phyloP scores from a whole-genome alignment of 441 rosid species.

The Adansonia grandidieri region DNA sequence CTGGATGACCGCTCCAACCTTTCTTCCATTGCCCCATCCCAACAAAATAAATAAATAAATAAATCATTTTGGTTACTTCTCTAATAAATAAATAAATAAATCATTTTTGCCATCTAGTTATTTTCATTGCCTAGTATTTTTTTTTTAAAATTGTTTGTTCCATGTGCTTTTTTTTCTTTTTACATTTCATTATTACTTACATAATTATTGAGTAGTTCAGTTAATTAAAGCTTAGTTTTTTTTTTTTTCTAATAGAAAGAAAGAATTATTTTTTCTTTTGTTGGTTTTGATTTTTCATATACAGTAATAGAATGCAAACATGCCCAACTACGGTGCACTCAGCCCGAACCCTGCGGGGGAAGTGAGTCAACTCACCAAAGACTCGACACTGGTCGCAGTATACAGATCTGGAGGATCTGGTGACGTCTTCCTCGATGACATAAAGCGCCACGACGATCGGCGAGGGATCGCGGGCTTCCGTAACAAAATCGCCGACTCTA shows the following conservation, averaged over 20 bases:
- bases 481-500: slow-evolving; percentile 49
- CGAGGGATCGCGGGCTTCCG: slow-evolving; percentile 43
- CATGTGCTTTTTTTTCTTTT: neutral
- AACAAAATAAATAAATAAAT: too few relatives aligned
- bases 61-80: neutral
- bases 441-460: slow-evolving; percentile 47
- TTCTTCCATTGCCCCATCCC: slow-evolving; percentile 1
- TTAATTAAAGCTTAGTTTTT: neutral
- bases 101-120: neutral
- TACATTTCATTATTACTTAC: neutral
- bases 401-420: slow-evolving; percentile 63
- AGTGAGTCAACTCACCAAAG: slow-evolving; percentile 61
- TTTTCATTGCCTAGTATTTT: neutral
- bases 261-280: neutral
- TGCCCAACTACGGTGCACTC: neutral
- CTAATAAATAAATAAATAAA: neutral
- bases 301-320: neutral
- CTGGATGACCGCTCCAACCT: slow-evolving; percentile 85
- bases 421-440: slow-evolving; percentile 70
- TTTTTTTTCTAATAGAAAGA: neutral
- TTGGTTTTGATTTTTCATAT: neutral
- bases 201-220: neutral
- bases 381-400: slow-evolving; percentile 82
- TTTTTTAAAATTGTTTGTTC: neutral
- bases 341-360: neutral